These are phyloP conservation scores for Phytophthora kernoviae DNA, from an alignment of 352 stramenopile species.

Conservation along the genomic window DNA sequence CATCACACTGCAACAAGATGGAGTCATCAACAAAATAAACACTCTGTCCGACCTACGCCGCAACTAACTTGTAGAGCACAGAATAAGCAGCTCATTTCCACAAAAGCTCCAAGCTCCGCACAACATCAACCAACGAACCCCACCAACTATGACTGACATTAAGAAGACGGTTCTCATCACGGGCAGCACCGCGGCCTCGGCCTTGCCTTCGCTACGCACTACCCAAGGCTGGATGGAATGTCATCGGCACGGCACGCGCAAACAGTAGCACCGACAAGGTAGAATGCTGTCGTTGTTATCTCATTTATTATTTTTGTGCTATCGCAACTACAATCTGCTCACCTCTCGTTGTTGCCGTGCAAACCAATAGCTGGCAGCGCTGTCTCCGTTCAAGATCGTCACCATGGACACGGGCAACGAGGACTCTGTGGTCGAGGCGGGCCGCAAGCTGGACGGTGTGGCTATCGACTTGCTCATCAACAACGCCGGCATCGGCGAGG, in stretches of 20 bases:
- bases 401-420: slow-evolving; percentile 44
- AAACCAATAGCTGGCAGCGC: slow-evolving; percentile 8
- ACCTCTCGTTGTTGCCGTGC: background rate
- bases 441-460: slow-evolving; percentile 33
- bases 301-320: too few relatives aligned
- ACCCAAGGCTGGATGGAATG: background rate
- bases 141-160: background rate
- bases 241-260: background rate
- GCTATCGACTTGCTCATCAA: slow-evolving; percentile 58
- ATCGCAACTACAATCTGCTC: too few relatives aligned
- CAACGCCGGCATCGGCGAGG: slow-evolving; percentile 45
- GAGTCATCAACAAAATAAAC: too few relatives aligned
- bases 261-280: background rate
- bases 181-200: background rate
- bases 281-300: background rate
- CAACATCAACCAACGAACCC: background rate
- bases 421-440: slow-evolving; percentile 29
- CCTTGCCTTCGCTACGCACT: background rate
- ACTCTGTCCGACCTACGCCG: too few relatives aligned
- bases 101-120: background rate
- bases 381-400: slow-evolving; percentile 35
- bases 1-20: too few relatives aligned
- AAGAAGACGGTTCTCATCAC: slow-evolving; percentile 4
- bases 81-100: slow-evolving; percentile 1
- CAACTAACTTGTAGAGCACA: too few relatives aligned